Evolutionary conservation across 176 grass and related monocot genomes (phyloP), one percentile per base, ranked within the genome.

Genomic region (Ampelocalamus luodianensis): DNA sequence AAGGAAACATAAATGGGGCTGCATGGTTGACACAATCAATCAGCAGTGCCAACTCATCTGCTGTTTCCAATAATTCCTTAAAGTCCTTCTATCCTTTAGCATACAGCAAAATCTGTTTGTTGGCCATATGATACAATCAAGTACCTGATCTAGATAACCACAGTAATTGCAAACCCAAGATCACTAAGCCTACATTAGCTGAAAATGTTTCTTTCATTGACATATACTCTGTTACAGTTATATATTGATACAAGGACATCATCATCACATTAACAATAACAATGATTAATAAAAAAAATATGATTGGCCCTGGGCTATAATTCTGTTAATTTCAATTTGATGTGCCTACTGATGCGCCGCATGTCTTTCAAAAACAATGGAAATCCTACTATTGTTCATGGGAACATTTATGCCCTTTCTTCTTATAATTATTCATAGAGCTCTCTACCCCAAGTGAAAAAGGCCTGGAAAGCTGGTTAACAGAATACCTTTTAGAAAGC

Each of bases 401-500:
- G 48, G 13, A 63, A 17, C 22, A 70, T 77, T 67, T 37, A 68
- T 59, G 56, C 15, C 18, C 24, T 44, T 62, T 59, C 55, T 46
- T 72, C 56, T 46, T 72, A 44, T 22, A 72, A 68, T 36, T 65
- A 65, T 46, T 54, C 18, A 74, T 24, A 11, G 11, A 65, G 16
- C 39, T 74, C 5, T 66, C 38, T 60, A 65, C 6, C 32, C 53
- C 20, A 72, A 59, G 46, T 65, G 23, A 56, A 86, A 59, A 68
- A 18, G 29, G 13, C 56, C 23, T 73, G 44, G 29, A 26, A 80
- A 62, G 9, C 14, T 87, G 14, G 13, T 53, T 53, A 71, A 26
- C 7, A 71, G 1, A 6, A 64, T 87, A 99, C 93, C 93, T 93
- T 88, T 83, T 83, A 37, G 90, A 87, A 79, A 96, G 81, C 83